Base-by-base conservation (phyloP, 768 basidiomycete species). In the Leccinum olivaceopallidum region DNA sequence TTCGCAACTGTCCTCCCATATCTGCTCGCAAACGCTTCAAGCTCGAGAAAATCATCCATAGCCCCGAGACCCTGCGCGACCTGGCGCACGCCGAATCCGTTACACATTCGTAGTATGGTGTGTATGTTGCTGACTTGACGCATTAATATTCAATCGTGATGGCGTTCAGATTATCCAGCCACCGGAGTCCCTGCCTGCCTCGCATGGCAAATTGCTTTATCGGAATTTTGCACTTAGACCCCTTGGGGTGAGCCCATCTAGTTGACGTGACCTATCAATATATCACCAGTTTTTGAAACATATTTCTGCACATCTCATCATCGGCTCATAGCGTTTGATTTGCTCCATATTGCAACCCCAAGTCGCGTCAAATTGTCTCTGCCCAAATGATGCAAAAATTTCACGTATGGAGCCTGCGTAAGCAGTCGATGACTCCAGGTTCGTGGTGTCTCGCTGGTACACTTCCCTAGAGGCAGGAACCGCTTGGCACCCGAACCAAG, bases 1-100 rank as follows among this genome's bases (percentile, higher is more conserved):
- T 94, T 72, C 88, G 87, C 60, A 90, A 93, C 67, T 93, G 90
- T 72, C 87, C 86, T 47, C 90, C 90, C 24, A 77, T 90, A 67
- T 94, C 92, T 32, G 89, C 88, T 24, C 78, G 83, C 64, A 94
- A 94, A 75, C 81, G 88, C 32, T 94, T 93, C 78, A 83, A 75
- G 54, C 76, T 94, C 53, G 85, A 92, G 68, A 81, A 76, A 56
- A 70, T 94, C 36, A 66, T 92, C 47, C 80, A 77, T 65, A 92
- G 90, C 66, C 90, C 90, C 7, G 84, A 86, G 69, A 79, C 78
- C 16, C 85, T 87, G 72, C 83, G 81, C 55, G 82, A 84, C 59
- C 60, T 77, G 42, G 70, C 63, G 5, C 71, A 71, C 51, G 51
- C 62, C 54, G 55, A 57, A 55, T 20, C 47, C 12, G 42, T 50